These are phyloP conservation scores for Aspergillus piperis DNA, from an alignment of 2,329 filamentous ascomycete species.

Conservation along the genomic window DNA sequence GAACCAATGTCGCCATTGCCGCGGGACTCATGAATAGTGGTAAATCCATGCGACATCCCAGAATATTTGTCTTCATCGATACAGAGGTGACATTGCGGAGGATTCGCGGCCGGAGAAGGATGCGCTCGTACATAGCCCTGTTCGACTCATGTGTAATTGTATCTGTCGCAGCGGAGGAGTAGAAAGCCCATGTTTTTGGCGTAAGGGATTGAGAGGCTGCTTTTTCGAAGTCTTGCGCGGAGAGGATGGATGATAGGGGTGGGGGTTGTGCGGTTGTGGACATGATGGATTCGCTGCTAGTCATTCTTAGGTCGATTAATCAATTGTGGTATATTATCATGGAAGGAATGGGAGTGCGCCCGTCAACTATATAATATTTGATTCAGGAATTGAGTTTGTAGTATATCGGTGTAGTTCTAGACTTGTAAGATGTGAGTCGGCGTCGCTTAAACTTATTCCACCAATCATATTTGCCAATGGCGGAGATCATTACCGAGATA, in stretches of 20 bases:
- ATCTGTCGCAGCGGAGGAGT: constrained; percentile 67
- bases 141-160: constrained; percentile 60
- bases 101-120: constrained; percentile 62
- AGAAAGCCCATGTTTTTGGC: constrained; percentile 71
- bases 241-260: constrained; percentile 56
- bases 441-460: too few species aligned
- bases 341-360: too few species aligned
- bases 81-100: constrained; percentile 59
- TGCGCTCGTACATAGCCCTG: constrained; percentile 55
- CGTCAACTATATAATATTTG: too few species aligned
- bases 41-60: constrained; percentile 55
- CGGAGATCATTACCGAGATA: too few species aligned
- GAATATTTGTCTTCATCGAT: constrained; percentile 54
- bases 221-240: constrained; percentile 60
- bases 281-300: neutral
- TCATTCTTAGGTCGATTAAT: too few species aligned
- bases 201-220: constrained; percentile 58
- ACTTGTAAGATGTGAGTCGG: too few species aligned
- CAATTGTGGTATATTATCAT: too few species aligned
- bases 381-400: too few species aligned
- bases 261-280: constrained; percentile 28
- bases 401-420: too few species aligned
- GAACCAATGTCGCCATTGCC: constrained; percentile 64
- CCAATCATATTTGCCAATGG: too few species aligned
- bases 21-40: constrained; percentile 67